phyloP scores from a whole-genome alignment of 805 yeast genomes.

The Metschnikowia drakensbergensis region DNA sequence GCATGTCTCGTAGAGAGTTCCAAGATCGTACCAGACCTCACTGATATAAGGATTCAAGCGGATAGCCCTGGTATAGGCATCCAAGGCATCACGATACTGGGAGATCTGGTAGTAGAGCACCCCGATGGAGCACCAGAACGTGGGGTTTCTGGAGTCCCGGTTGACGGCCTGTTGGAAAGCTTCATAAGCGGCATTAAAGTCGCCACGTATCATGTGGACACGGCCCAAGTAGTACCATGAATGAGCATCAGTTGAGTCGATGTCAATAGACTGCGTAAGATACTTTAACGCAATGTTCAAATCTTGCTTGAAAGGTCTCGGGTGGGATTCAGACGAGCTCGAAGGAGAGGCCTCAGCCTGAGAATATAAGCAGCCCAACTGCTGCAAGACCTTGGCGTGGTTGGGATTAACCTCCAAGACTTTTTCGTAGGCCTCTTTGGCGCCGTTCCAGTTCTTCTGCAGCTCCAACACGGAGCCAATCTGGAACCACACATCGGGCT shows the following conservation, averaged over 20 bases:
- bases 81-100: slow-evolving; percentile 94
- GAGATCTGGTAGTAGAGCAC: slow-evolving; percentile 94
- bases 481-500: slow-evolving; percentile 98
- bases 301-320: slow-evolving; percentile 58
- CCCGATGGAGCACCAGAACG: slow-evolving; percentile 96
- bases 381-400: slow-evolving; percentile 95
- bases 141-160: slow-evolving; percentile 93
- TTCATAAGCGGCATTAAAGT: slow-evolving; percentile 94
- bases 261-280: slow-evolving; percentile 81
- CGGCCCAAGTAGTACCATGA: slow-evolving; percentile 97
- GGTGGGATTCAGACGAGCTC: slow-evolving; percentile 16
- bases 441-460: slow-evolving; percentile 85
- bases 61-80: slow-evolving; percentile 96
- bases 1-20: slow-evolving; percentile 95
- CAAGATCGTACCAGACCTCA: slow-evolving; percentile 98
- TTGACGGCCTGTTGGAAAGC: slow-evolving; percentile 98
- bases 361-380: slow-evolving; percentile 91
- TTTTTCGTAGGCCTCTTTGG: slow-evolving; percentile 92
- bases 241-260: slow-evolving; percentile 88
- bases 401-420: slow-evolving; percentile 86
- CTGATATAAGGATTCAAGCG: slow-evolving; percentile 92
- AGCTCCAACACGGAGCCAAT: slow-evolving; percentile 94
- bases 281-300: slow-evolving; percentile 79
- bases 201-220: slow-evolving; percentile 93
- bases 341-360: slow-evolving; percentile 42